These are phyloP conservation scores for Hansenula lynferdii DNA, from an alignment of 1,139 yeast species.

Conservation along the genomic window DNA sequence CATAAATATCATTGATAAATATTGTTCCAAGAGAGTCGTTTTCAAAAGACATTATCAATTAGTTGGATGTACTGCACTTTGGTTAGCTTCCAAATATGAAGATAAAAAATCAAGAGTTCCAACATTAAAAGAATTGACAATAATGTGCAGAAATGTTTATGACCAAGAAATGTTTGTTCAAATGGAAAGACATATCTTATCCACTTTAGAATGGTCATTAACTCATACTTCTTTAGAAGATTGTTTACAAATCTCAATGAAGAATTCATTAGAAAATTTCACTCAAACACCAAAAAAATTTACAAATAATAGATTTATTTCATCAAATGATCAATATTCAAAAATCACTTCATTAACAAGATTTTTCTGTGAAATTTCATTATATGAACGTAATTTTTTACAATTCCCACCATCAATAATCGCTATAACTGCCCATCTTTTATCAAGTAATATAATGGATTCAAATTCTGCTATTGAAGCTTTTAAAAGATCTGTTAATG, in stretches of 20 bases:
- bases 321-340: conserved; percentile 4
- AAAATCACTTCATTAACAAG: conserved; percentile 35
- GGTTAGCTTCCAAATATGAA: conserved; percentile 94
- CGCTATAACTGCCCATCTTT: conserved; percentile 63
- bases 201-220: conserved; percentile 80
- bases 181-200: conserved; percentile 88
- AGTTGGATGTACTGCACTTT: conserved; percentile 88
- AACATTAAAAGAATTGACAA: conserved; percentile 67
- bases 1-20: conserved; percentile 80
- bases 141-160: conserved; percentile 81
- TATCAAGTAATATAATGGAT: conserved; percentile 65
- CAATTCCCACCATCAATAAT: conserved; percentile 56
- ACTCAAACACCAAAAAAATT: conserved; percentile 20
- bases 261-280: conserved; percentile 21
- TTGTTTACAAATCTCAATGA: conserved; percentile 50
- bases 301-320: conserved; percentile 18
- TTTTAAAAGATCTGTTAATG: conserved; percentile 17
- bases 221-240: conserved; percentile 44
- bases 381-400: conserved; percentile 67
- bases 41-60: conserved; percentile 88
- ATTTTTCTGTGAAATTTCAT: conserved; percentile 70
- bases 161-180: conserved; percentile 89
- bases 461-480: conserved; percentile 29
- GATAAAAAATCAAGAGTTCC: conserved; percentile 86
- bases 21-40: conserved; percentile 88